Conservation (phyloP, 768 basidiomycete genomes). For the Boletus sensibilis region DNA sequence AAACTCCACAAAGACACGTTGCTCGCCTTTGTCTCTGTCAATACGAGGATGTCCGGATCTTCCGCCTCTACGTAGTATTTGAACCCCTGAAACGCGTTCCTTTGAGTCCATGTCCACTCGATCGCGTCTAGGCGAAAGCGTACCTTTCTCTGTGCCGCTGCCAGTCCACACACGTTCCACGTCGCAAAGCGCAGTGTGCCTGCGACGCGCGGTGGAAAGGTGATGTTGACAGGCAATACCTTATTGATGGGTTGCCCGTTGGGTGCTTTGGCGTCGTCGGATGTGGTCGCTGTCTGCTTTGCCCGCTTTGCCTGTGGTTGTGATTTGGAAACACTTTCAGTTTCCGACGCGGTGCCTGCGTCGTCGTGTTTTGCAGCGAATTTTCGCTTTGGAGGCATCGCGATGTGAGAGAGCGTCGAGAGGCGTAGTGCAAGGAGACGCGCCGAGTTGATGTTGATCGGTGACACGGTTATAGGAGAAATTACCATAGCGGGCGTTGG, state of each 20-base stretch:
- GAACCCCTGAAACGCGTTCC: constrained; percentile 58
- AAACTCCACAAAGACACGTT: too few species aligned
- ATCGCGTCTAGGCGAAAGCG: neutral
- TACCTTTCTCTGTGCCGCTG: constrained; percentile 78
- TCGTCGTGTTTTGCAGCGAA: constrained; percentile 36
- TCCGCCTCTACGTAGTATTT: constrained; percentile 81
- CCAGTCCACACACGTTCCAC: constrained; percentile 82
- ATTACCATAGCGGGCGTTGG: constrained; percentile 1
- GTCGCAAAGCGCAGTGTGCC: constrained; percentile 57
- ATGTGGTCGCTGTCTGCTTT: constrained; percentile 24
- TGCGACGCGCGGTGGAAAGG: constrained; percentile 48
- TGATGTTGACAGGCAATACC: constrained; percentile 59
- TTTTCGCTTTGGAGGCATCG: constrained; percentile 35
- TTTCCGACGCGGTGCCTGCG: constrained; percentile 29
- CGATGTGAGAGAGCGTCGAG: neutral
- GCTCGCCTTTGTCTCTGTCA: constrained; percentile 82
- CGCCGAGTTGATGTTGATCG: neutral
- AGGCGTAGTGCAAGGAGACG: constrained; percentile 1
- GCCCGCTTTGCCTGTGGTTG: constrained; percentile 23
- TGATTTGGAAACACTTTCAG: constrained; percentile 27
- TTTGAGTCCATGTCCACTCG: too few species aligned
- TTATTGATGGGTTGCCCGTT: constrained; percentile 74
- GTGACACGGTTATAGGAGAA: neutral
- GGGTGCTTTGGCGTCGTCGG: constrained; percentile 22
- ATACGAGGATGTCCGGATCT: constrained; percentile 77